These are phyloP conservation scores for Fusarium sp. DNA, from an alignment of 2,329 filamentous ascomycete species.

Conservation along the genomic window DNA sequence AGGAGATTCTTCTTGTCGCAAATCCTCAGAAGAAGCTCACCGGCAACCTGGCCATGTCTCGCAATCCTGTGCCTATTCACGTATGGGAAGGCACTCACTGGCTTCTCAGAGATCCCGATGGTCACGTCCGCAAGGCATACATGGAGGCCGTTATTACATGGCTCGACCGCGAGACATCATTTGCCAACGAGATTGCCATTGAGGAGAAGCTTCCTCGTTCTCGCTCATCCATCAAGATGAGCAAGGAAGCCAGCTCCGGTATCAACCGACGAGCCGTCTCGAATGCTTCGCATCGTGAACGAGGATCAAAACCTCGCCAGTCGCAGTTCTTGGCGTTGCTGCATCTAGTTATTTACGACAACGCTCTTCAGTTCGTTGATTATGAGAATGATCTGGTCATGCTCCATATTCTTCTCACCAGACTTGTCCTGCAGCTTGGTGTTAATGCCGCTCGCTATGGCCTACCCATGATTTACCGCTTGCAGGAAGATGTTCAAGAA, in stretches of 20 bases:
- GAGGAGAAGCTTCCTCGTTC: slow-evolving; percentile 65
- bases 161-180: slow-evolving; percentile 83
- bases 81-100: slow-evolving; percentile 98
- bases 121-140: slow-evolving; percentile 84
- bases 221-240: slow-evolving; percentile 57
- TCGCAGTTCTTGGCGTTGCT: slow-evolving; percentile 84
- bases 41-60: slow-evolving; percentile 72
- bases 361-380: slow-evolving; percentile 77
- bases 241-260: slow-evolving; percentile 52
- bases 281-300: slow-evolving; percentile 72
- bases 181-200: slow-evolving; percentile 70
- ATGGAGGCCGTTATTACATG: slow-evolving; percentile 85
- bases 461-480: slow-evolving; percentile 86
- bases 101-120: slow-evolving; percentile 84
- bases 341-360: slow-evolving; percentile 91
- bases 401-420: slow-evolving; percentile 80
- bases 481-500: slow-evolving; percentile 85
- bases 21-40: slow-evolving; percentile 73
- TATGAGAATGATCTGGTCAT: slow-evolving; percentile 80
- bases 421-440: slow-evolving; percentile 80
- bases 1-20: slow-evolving; percentile 83
- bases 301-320: slow-evolving; percentile 60
- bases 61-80: slow-evolving; percentile 80
- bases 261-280: slow-evolving; percentile 75
- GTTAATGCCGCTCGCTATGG: slow-evolving; percentile 84